These are phyloP conservation scores for Talaromyces sp. DNA, from an alignment of 2,329 filamentous ascomycete species.

Conservation along the genomic window DNA sequence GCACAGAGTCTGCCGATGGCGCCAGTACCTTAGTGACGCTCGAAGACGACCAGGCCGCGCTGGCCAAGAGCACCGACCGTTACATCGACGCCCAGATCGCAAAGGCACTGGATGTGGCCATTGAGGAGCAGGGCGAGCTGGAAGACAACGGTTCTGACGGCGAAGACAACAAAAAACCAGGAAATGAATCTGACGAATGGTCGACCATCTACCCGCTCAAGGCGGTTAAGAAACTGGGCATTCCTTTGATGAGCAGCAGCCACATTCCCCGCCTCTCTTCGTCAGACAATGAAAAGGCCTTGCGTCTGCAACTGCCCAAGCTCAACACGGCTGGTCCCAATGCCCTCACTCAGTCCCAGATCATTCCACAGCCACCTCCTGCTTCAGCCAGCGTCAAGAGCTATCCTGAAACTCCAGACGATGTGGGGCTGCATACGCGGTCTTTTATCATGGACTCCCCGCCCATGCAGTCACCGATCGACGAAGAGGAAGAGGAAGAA, in stretches of 20 bases:
- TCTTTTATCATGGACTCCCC: slow-evolving; percentile 7
- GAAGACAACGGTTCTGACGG: background rate
- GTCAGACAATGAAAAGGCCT: slow-evolving; percentile 17
- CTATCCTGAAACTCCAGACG: slow-evolving; percentile 12
- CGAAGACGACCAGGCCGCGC: slow-evolving; percentile 9
- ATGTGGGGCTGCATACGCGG: slow-evolving; percentile 1
- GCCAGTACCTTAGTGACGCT: background rate
- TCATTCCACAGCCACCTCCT: background rate
- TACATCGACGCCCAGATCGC: slow-evolving; percentile 12
- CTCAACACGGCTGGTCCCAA: slow-evolving; percentile 15
- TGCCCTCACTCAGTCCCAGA: background rate
- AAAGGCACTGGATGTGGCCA: slow-evolving; percentile 3
- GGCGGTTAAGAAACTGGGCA: slow-evolving; percentile 11
- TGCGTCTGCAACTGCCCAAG: slow-evolving; percentile 20
- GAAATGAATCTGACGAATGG: slow-evolving; percentile 5
- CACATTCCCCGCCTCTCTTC: slow-evolving; percentile 16
- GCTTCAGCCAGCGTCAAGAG: background rate
- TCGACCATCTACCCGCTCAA: slow-evolving; percentile 6
- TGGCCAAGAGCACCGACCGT: slow-evolving; percentile 11
- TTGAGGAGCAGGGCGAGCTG: background rate
- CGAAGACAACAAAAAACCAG: background rate
- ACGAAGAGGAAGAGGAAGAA: background rate
- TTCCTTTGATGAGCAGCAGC: slow-evolving; percentile 11
- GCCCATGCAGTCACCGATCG: slow-evolving; percentile 1
- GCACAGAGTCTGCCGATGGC: background rate